Percentiles rank a stretch among this genome's conserved stretches.
Evolutionary conservation across 331 rosid species (phyloP).

Genomic region (Acacia pycnantha): DNA sequence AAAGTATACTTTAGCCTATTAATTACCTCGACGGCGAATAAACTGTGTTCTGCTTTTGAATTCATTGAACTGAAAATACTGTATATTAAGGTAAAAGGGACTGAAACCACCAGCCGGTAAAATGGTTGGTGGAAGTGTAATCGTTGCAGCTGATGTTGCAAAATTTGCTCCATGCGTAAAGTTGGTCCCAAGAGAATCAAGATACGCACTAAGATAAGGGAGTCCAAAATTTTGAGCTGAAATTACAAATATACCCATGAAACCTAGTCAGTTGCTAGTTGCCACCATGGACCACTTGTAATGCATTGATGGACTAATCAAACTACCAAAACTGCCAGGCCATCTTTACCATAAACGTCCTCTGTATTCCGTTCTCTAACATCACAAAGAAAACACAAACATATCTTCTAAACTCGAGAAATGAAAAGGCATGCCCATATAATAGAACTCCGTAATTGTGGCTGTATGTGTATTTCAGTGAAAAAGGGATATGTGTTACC

Average conservation of each 20-base stretch:
- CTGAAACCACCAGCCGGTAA: conserved; percentile 25
- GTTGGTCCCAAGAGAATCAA: conserved; percentile 40
- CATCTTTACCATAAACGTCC: neutral
- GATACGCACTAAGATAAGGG: conserved; percentile 37
- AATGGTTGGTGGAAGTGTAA: conserved; percentile 19
- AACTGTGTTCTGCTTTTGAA: conserved; percentile 22
- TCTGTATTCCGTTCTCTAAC: neutral
- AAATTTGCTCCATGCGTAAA: conserved; percentile 42
- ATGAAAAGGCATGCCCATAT: neutral
- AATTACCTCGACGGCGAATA: conserved; percentile 21
- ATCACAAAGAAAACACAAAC: neutral
- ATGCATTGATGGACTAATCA: neutral
- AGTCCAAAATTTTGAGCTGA: conserved; percentile 41
- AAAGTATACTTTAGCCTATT: too few species aligned
- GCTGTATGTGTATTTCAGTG: neutral
- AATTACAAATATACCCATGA: neutral
- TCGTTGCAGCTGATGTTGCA: conserved; percentile 37
- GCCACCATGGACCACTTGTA: neutral
- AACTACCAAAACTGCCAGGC: neutral
- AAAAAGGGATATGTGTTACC: neutral
- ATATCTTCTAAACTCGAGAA: neutral
- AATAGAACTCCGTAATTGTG: neutral
- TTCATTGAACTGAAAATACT: conserved; percentile 29
- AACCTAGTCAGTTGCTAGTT: neutral
- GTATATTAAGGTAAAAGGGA: conserved; percentile 41